Evolutionary conservation across 257 asterid genomes (phyloP).

Genomic region (Nyctanthes arbortristis): DNA sequence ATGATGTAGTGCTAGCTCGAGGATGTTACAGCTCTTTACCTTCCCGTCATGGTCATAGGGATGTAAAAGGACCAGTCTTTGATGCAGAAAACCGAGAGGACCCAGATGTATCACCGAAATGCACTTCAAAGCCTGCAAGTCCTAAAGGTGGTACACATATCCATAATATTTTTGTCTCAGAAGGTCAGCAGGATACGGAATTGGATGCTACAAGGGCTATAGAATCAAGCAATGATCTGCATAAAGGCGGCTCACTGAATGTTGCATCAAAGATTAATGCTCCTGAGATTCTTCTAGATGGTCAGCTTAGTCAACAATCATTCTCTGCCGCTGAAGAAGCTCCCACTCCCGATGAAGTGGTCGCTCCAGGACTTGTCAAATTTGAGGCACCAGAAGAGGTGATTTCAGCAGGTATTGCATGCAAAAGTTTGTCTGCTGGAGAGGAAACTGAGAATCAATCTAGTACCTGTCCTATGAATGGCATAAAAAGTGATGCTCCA

Average conservation of each 20-base stretch:
- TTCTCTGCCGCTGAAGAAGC: constrained; percentile 33
- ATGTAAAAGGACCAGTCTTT: constrained; percentile 39
- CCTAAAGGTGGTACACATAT: constrained; percentile 33
- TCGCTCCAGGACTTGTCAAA: constrained; percentile 34
- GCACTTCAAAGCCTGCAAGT: constrained; percentile 41
- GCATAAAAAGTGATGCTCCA: constrained; percentile 38
- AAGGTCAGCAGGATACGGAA: constrained; percentile 39
- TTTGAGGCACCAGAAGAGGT: constrained; percentile 31
- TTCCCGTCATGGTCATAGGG: constrained; percentile 44
- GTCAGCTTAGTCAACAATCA: constrained; percentile 43
- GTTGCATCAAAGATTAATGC: no score
- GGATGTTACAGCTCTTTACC: constrained; percentile 51
- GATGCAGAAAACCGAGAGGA: constrained; percentile 42
- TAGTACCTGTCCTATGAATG: constrained; percentile 51
- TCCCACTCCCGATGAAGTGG: constrained; percentile 35
- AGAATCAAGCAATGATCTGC: no score
- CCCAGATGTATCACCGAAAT: constrained; percentile 30
- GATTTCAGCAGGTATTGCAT: constrained; percentile 36
- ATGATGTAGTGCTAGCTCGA: constrained; percentile 52
- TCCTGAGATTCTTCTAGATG: constrained; percentile 34
- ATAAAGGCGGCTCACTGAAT: no score
- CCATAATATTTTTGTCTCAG: constrained; percentile 34
- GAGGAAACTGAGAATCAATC: constrained; percentile 43
- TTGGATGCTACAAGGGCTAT: constrained; percentile 40
- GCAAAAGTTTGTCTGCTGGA: constrained; percentile 31